phyloP scores from a whole-genome alignment of 2,329 filamentous ascomycete genomes.

The Colletotrichum sp. region DNA sequence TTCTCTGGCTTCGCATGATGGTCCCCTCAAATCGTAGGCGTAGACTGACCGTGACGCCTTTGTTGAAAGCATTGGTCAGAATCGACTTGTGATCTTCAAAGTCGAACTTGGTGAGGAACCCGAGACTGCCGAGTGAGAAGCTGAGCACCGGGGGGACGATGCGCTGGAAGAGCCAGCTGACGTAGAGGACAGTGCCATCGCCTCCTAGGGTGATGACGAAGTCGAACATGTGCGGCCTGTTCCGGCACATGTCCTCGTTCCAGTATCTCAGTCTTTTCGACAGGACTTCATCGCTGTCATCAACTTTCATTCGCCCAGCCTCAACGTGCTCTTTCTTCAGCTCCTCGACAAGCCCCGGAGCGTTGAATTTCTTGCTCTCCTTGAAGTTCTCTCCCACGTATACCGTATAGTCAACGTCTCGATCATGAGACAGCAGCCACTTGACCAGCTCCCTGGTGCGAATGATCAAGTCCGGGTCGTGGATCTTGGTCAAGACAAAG shows the following conservation, averaged over 20 bases:
- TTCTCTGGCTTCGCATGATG: constrained; percentile 79
- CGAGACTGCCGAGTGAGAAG: constrained; percentile 89
- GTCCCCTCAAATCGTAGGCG: constrained; percentile 91
- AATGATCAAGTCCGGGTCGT: constrained; percentile 79
- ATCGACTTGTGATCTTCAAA: constrained; percentile 76
- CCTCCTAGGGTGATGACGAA: constrained; percentile 92
- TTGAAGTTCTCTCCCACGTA: constrained; percentile 82
- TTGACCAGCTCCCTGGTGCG: constrained; percentile 78
- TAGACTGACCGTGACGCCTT: constrained; percentile 88
- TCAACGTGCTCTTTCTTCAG: constrained; percentile 50
- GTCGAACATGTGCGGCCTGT: constrained; percentile 86
- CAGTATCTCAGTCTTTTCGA: constrained; percentile 75
- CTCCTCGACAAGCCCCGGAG: constrained; percentile 69
- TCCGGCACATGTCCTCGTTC: constrained; percentile 78
- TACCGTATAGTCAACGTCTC: constrained; percentile 74
- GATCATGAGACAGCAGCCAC: constrained; percentile 80
- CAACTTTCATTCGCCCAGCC: constrained; percentile 35
- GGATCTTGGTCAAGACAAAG: constrained; percentile 90
- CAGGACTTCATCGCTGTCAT: constrained; percentile 40
- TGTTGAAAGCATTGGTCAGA: constrained; percentile 73
- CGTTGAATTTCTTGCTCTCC: constrained; percentile 76
- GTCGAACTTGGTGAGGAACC: constrained; percentile 96
- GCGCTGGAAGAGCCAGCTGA: constrained; percentile 95
- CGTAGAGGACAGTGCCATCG: constrained; percentile 96
- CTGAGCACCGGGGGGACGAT: constrained; percentile 93